Base-by-base conservation (phyloP, 2,329 filamentous ascomycete genomes). In the Lasiodiplodia hormozganensis region DNA sequence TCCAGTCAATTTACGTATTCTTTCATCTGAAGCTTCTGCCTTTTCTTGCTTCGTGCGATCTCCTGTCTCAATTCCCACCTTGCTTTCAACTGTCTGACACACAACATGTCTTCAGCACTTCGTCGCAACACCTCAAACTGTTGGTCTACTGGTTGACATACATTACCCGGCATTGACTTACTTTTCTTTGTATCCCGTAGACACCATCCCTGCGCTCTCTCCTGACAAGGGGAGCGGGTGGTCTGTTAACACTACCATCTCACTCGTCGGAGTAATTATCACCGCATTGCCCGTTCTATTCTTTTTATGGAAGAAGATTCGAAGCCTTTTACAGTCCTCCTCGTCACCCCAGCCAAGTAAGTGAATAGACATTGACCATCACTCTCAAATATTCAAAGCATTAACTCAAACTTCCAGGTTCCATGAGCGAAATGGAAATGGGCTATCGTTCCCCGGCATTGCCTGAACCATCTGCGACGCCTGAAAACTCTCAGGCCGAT, bases 381-480 rank as follows among this genome's bases (percentile, higher is more conserved):
- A 8, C 40, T 3, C 5, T n/a, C 16, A 43, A 1, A 5, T 7
- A n/a, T 2, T 2, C 4, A n/a, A 4, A 2, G 3, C 16, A 5
- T 2, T n/a, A n/a, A n/a, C 12, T 43, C 18, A 43, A 1, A 3
- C 5, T 18, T n/a, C 8, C 6, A 43, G 40, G n/a, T 1, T 7
- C 40, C 18, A 2, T 3, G 3, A 43, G 18, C 4, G 40, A 43
- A 3, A 43, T 43, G 0, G 40, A 43, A 7, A 43, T 43, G 38
- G 38, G 38, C 4, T 1, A 18, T 18, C 38, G 16, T 5, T 4
- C 14, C 5, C 12, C 38, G 2, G 38, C 16, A 4, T 40, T 14
- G 1, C 38, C 38, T 16, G 4, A 40, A 14, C 38, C 38, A 40
- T 14, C 38, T 4, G 4, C 38, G n/a, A n/a, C n/a, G n/a, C n/a